Base-by-base conservation (phyloP, 1,284 basidiomycete genomes). In the Mycosarcoma maydis region DNA sequence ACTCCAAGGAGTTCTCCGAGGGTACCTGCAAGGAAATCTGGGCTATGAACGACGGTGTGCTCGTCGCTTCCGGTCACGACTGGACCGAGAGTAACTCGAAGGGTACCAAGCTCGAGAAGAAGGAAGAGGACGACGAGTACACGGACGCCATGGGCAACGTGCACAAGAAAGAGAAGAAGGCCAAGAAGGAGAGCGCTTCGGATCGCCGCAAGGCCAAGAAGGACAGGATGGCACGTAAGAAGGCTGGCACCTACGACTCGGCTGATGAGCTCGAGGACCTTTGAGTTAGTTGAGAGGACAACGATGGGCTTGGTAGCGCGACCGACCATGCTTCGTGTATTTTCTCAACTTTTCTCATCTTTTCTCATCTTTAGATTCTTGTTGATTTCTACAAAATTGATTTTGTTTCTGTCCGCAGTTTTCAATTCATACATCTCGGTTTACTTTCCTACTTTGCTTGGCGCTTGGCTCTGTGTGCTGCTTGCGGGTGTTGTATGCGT, bases 11-110 rank as follows among this genome's bases (percentile, higher is more conserved):
- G 58, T 80, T 81, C 73, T 77, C 75, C 32, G 78, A 80, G 56
- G 71, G 69, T 41, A 79, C 78, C 40, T 79, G 77, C 60, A 72
- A 73, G 65, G 80, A 81, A 38, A 77, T 80, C 54, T 81, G 80
- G 80, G 50, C 66, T 23, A 80, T 81, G 78, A 38, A 61, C 44
- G 70, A 73, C 53, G 80, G 80, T 64, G 54, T 53, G 4, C 72
- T 81, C 24, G 44, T 53, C 36, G 78, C 78, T 13, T 75, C 70
- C 6, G 95, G 95, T 70, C 94, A 97, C 78, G 82, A 83, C 77
- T 83, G 83, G 84, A 92, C 96, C 79, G 95, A 98, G 85, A 94
- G 94, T 51, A 94, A 98, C 57, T 61, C 68, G 44, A 75, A 73
- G 19, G 78, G 78, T 13, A 74, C 73, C 45, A 73, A 76, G 50